These are phyloP conservation scores for Neonectria faginata DNA, from an alignment of 2,329 filamentous ascomycete species.

Conservation along the genomic window DNA sequence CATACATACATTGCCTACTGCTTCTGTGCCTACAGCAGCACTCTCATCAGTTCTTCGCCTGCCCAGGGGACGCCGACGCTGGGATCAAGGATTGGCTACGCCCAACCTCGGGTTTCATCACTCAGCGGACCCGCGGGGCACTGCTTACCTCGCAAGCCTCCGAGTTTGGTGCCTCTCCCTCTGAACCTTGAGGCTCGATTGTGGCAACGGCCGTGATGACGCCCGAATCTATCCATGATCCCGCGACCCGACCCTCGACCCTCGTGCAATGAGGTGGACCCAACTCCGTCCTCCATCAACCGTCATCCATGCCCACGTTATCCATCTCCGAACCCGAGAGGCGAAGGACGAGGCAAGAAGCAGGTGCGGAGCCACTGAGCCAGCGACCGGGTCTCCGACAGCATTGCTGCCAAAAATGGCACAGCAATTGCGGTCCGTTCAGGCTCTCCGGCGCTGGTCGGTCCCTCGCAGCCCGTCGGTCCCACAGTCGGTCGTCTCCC, in stretches of 20 bases:
- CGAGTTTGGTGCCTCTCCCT: slow-evolving; percentile 29
- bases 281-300: slow-evolving; percentile 13
- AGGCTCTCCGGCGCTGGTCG: slow-evolving; percentile 8
- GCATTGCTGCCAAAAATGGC: slow-evolving; percentile 2
- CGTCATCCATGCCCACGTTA: slow-evolving; percentile 19
- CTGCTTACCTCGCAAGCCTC: slow-evolving; percentile 25
- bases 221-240: not conserved
- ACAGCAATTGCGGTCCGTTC: slow-evolving; percentile 7
- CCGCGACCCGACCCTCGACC: not conserved
- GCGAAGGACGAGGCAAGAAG: slow-evolving; percentile 14
- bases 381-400: slow-evolving; percentile 5
- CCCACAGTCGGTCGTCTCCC: slow-evolving; percentile 14
- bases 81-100: slow-evolving; percentile 39
- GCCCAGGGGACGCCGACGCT: slow-evolving; percentile 10
- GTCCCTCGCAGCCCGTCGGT: slow-evolving; percentile 15
- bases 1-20: not conserved
- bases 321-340: slow-evolving; percentile 8
- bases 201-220: slow-evolving; percentile 18
- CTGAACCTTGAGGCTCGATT: slow-evolving; percentile 16
- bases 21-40: not conserved
- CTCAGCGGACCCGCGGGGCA: slow-evolving; percentile 35
- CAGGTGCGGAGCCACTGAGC: slow-evolving; percentile 1
- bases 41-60: not conserved
- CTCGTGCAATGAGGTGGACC: slow-evolving; percentile 13
- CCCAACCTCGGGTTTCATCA: slow-evolving; percentile 44